Evolutionary conservation across 164 flowering plant genomes (phyloP).

Genomic region (Stephania yunnanensis): DNA sequence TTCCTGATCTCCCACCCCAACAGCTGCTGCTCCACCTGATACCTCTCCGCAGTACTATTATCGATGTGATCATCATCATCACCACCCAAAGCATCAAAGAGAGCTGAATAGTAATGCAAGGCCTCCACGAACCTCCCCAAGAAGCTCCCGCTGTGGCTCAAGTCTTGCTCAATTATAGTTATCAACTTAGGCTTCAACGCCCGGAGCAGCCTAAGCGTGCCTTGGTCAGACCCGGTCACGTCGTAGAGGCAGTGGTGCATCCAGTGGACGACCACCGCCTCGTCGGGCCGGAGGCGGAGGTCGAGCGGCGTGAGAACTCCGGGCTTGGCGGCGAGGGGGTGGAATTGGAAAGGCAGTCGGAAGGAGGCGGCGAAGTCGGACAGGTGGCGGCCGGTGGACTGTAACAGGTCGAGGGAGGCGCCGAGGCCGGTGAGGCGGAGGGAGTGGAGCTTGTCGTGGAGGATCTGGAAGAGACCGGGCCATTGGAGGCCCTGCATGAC

Average conservation of each 20-base stretch:
- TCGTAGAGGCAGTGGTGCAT: constrained; percentile 87
- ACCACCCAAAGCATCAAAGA: constrained; percentile 76
- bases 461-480: constrained; percentile 92
- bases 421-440: constrained; percentile 79
- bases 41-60: constrained; percentile 31
- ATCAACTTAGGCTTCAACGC: constrained; percentile 56
- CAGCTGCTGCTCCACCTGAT: constrained; percentile 77
- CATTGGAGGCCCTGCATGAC: constrained; percentile 97
- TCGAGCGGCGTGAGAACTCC: constrained; percentile 43
- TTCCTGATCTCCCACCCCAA: constrained; percentile 83
- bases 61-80: no score
- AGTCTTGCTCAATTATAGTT: constrained; percentile 77
- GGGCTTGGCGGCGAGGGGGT: constrained; percentile 58
- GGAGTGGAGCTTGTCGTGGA: constrained; percentile 51
- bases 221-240: constrained; percentile 65
- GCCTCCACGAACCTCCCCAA: constrained; percentile 81
- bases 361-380: constrained; percentile 79
- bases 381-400: constrained; percentile 68
- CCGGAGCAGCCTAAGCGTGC: constrained; percentile 42
- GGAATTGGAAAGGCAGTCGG: constrained; percentile 70
- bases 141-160: constrained; percentile 66
- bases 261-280: constrained; percentile 75
- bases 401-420: constrained; percentile 48
- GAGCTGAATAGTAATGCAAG: constrained; percentile 86
- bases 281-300: constrained; percentile 36